Conservation (phyloP, 257 asterid species). For the Ophiorrhiza pumila region DNA sequence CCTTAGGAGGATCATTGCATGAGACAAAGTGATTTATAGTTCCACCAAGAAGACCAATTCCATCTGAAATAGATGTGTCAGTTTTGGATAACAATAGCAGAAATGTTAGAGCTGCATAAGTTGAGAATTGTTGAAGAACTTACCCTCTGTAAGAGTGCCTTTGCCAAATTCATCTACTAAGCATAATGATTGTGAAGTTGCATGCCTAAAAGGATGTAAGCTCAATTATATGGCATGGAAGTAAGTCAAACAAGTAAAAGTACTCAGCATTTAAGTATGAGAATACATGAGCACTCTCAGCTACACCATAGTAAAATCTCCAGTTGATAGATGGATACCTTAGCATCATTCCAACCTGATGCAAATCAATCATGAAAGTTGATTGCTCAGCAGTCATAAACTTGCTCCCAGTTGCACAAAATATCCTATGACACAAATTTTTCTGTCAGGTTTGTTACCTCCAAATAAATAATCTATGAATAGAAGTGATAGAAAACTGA, state of each 20-base stretch:
- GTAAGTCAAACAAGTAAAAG: neutral
- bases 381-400: conserved; percentile 97
- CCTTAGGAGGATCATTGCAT: conserved; percentile 82
- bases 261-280: neutral
- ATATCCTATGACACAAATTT: conserved; percentile 51
- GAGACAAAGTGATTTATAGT: conserved; percentile 82
- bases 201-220: conserved; percentile 59
- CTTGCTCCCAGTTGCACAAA: conserved; percentile 92
- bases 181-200: conserved; percentile 77
- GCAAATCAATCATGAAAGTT: conserved; percentile 97
- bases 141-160: conserved; percentile 97
- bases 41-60: conserved; percentile 96
- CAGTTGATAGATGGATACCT: conserved; percentile 44
- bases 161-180: conserved; percentile 96
- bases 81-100: conserved; percentile 20
- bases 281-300: conserved; percentile 9
- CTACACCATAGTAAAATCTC: neutral
- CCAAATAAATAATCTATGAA: conserved; percentile 8
- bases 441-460: conserved; percentile 1
- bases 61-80: conserved; percentile 60
- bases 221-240: conserved; percentile 4
- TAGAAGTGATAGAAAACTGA: conserved; percentile 14
- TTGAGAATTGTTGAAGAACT: conserved; percentile 20
- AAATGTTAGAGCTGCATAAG: neutral
- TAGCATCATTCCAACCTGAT: conserved; percentile 94